phyloP scores from a whole-genome alignment of 2,329 filamentous ascomycete genomes.

The Huntiella moniliformis region DNA sequence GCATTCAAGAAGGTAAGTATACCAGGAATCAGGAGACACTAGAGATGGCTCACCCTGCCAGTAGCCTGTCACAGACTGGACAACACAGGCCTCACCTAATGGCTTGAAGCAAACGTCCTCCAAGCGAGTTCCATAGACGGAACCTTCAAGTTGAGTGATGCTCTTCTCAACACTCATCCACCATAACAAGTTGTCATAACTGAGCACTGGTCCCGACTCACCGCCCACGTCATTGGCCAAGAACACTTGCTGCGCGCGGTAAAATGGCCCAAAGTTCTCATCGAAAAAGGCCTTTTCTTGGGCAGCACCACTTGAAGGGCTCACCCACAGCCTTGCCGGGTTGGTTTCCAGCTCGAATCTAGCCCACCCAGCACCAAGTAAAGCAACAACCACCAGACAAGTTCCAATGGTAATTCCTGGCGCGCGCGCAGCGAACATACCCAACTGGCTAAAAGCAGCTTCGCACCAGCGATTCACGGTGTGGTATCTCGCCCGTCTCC shows the following conservation, averaged over 20 bases:
- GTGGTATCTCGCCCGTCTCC: slow-evolving; percentile 57
- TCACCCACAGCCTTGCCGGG: slow-evolving; percentile 90
- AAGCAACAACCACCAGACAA: slow-evolving; percentile 54
- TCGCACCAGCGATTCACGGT: slow-evolving; percentile 70
- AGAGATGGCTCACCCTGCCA: slow-evolving; percentile 49
- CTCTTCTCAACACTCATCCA: slow-evolving; percentile 81
- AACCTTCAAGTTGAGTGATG: slow-evolving; percentile 52
- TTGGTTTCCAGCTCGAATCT: slow-evolving; percentile 79
- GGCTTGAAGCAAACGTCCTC: slow-evolving; percentile 90
- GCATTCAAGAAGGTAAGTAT: slow-evolving; percentile 52
- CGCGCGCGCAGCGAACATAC: slow-evolving; percentile 62
- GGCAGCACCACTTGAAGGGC: slow-evolving; percentile 74
- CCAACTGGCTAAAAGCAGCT: slow-evolving; percentile 59
- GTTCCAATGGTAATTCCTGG: slow-evolving; percentile 64
- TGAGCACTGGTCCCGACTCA: slow-evolving; percentile 58
- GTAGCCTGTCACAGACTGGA: slow-evolving; percentile 84
- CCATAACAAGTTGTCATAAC: slow-evolving; percentile 76
- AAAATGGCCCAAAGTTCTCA: slow-evolving; percentile 83
- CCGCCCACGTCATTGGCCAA: slow-evolving; percentile 67
- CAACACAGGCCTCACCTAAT: slow-evolving; percentile 69
- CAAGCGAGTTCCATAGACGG: slow-evolving; percentile 47
- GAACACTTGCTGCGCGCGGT: slow-evolving; percentile 82
- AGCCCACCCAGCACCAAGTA: slow-evolving; percentile 76
- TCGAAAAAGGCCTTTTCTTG: slow-evolving; percentile 93
- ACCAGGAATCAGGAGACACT: slow-evolving; percentile 51